Evolutionary conservation across 1,284 basidiomycete species (phyloP), one percentile per base, ranked within the genome.

Genomic region (Melanopsichium pennsylvanicum): DNA sequence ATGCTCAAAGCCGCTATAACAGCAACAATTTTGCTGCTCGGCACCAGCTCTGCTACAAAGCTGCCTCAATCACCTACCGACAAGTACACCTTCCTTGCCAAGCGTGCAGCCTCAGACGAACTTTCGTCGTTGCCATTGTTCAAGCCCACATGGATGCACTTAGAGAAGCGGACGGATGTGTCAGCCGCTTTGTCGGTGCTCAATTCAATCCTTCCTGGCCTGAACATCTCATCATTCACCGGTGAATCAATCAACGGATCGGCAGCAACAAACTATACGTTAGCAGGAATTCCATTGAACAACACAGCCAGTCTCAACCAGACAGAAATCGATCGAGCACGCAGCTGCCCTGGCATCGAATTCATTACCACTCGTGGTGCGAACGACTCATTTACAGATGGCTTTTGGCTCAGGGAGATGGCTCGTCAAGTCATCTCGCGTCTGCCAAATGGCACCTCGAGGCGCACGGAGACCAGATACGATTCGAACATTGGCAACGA

Each of bases 361-460:
- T 45, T 58, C 35, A 58, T 58, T 47, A 58, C 55, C 8, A 58
- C 55, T 12, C 55, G 55, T 26, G 55, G 55, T 45, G 55, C 55
- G 12, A 58, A 58, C 22, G 55, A 58, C 37, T 58, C 55, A 18
- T 58, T 34, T 37, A 34, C 40, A 22, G 35, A 58, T 10, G 47
- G 55, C 15, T 58, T 40, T 37, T 58, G 55, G 55, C 55, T 58
- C 41, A 45, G 32, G n/a, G 55, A 58, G 47, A 50, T 50, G 55
- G 55, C 55, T 11, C 47, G 55, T 18, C 55, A 50, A 36, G 55
- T 58, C 31, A 44, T 58, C 46, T 39, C 55, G 12, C 55, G 37
- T n/a, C 25, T 58, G 23, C 55, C 55, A 19, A 35, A 45, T n/a
- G 54, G 40, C 1, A 38, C 52, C 0, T 19, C 47, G 9, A 49